Base-by-base conservation (phyloP, 2,329 filamentous ascomycete species). In the Aspergillus sp. region DNA sequence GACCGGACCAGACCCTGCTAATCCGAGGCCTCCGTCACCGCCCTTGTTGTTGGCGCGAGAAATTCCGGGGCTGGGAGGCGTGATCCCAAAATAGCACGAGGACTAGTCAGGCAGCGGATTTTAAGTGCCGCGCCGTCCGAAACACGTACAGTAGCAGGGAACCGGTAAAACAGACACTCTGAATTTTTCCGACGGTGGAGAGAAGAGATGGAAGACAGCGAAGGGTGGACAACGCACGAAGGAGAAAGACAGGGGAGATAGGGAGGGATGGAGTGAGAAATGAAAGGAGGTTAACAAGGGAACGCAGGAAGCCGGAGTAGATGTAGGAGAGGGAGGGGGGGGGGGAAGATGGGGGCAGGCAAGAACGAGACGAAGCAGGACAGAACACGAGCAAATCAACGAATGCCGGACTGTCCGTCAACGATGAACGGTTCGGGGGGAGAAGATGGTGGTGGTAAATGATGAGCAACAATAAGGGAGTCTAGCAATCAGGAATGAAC, bases 41-140 rank as follows among this genome's bases (percentile, higher is more conserved):
- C 69, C 70, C 66, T 67, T 63, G 66, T 36, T 67, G 62, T 67
- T 57, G 53, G 62, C 60, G 65, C 60, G 59, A 61, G 64, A 71
- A 72, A 71, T 69, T 63, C 70, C 64, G 69, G 70, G 70, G 69
- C 70, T 71, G 68, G 67, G 67, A 64, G 58, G 55, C 59, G 58
- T 53, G 63, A 61, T 68, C 70, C 67, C 70, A 72, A 67, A 72
- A 67, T 71, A 70, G 69, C 67, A 70, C 63, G 59, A 64, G 61
- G 59, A 58, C 58, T 62, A 62, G 56, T 64, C 60, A 65, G 58
- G 60, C 62, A 57, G 55, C 61, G 65, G 65, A 53, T 54, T 36
- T 63, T 49, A 59, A 61, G 55, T 59, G 62, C 64, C 65, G 65
- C 62, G 62, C 61, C 65, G 63, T 64, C 60, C 49, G 55, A 56